A percentile compares a stretch with the other conserved stretches of the same genome.
Conservation (phyloP, 1,284 basidiomycete genomes). For the Mycosarcoma mackinlayi region DNA sequence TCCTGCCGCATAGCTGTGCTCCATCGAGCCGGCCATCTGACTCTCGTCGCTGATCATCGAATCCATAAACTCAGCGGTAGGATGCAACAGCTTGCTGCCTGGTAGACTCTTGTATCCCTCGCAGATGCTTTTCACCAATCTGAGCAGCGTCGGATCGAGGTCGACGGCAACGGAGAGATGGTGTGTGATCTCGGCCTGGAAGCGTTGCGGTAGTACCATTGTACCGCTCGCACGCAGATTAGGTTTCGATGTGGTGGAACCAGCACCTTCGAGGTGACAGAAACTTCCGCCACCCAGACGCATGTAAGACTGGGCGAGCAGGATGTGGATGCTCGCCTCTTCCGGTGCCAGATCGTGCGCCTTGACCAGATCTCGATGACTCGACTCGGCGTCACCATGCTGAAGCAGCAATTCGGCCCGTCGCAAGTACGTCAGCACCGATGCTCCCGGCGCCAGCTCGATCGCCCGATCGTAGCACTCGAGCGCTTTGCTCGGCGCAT, state of each 20-base stretch:
- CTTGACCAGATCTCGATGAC: slow-evolving; percentile 57
- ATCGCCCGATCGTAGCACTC: slow-evolving; percentile 45
- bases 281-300: slow-evolving; percentile 60
- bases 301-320: slow-evolving; percentile 66
- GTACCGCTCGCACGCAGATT: slow-evolving; percentile 14
- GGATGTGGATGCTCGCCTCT: slow-evolving; percentile 62
- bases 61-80: slow-evolving; percentile 4
- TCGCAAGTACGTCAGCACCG: slow-evolving; percentile 41
- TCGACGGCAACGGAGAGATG: slow-evolving; percentile 60
- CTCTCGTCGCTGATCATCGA: not conserved
- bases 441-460: slow-evolving; percentile 18
- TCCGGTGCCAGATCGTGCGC: slow-evolving; percentile 58
- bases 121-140: slow-evolving; percentile 51
- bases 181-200: slow-evolving; percentile 56
- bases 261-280: slow-evolving; percentile 40
- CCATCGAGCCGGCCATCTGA: slow-evolving; percentile 2
- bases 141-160: slow-evolving; percentile 48
- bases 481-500: slow-evolving; percentile 28
- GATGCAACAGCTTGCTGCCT: slow-evolving; percentile 22
- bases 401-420: slow-evolving; percentile 36
- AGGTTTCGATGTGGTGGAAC: no score
- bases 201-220: slow-evolving; percentile 32
- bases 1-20: not conserved
- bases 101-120: slow-evolving; percentile 47
- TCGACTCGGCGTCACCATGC: slow-evolving; percentile 30